phyloP scores from a whole-genome alignment of 2,329 filamentous ascomycete species.

The Ophiostoma australiae region DNA sequence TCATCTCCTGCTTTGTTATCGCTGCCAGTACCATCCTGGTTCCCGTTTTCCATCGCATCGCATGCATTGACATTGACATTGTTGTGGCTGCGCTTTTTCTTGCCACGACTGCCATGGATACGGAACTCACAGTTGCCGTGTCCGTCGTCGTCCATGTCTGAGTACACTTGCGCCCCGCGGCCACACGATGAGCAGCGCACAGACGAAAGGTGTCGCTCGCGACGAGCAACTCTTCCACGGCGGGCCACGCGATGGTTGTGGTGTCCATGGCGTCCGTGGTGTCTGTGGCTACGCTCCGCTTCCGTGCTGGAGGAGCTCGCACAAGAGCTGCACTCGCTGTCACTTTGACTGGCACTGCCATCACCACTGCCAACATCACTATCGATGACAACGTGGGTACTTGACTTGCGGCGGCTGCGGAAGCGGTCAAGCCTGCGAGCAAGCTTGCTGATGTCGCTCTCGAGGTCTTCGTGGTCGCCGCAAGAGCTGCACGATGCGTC shows the following conservation, averaged over 20 bases:
- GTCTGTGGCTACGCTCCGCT: background rate
- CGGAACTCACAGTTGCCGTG: constrained; percentile 13
- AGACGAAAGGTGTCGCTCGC: constrained; percentile 15
- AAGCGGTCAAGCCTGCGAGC: constrained; percentile 14
- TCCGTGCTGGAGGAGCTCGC: background rate
- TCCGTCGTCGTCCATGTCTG: constrained; percentile 20
- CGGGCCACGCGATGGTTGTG: background rate
- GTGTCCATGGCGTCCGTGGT: background rate
- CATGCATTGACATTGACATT: background rate
- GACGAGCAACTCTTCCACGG: constrained; percentile 4
- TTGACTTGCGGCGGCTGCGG: constrained; percentile 5
- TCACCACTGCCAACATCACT: background rate
- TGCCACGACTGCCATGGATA: constrained; percentile 4
- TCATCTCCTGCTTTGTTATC: background rate
- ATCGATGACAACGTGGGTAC: constrained; percentile 11
- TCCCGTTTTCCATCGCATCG: background rate
- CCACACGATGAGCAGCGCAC: constrained; percentile 23
- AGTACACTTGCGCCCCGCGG: constrained; percentile 15
- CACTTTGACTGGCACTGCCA: background rate
- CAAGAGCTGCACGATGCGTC: background rate
- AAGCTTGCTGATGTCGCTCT: constrained; percentile 16
- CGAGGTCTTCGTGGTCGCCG: constrained; percentile 8
- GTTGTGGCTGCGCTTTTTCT: background rate
- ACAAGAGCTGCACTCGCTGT: background rate
- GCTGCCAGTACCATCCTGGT: background rate